These are phyloP conservation scores for Phytophthora niederhauseri DNA, from an alignment of 352 stramenopile genomes.

Conservation along the genomic window DNA sequence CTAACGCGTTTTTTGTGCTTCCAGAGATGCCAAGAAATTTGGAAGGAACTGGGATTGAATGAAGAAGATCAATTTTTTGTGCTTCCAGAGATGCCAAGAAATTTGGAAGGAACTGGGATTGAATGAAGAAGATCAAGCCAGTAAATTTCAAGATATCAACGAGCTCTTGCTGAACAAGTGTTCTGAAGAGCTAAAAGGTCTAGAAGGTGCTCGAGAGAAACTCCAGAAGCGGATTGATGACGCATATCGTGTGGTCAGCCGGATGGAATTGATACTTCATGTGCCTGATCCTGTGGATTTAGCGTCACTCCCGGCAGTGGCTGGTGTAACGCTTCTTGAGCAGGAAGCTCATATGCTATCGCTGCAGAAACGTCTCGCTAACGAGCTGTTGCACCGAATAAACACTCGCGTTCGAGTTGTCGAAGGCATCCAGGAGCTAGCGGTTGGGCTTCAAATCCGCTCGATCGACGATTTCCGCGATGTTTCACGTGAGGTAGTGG, in stretches of 20 bases:
- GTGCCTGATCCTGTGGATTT: slow-evolving; percentile 49
- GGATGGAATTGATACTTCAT: slow-evolving; percentile 51
- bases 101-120: slow-evolving; percentile 70
- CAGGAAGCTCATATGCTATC: slow-evolving; percentile 57
- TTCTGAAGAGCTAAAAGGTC: slow-evolving; percentile 60
- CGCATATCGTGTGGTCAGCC: slow-evolving; percentile 44
- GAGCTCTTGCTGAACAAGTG: slow-evolving; percentile 59
- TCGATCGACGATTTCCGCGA: slow-evolving; percentile 51
- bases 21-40: slow-evolving; percentile 74
- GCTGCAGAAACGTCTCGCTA: slow-evolving; percentile 35
- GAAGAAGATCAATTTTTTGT: slow-evolving; percentile 44
- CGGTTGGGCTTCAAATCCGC: slow-evolving; percentile 45
- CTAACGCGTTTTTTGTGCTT: slow-evolving; percentile 25
- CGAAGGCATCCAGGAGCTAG: slow-evolving; percentile 45
- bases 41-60: slow-evolving; percentile 61
- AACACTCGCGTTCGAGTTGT: slow-evolving; percentile 40
- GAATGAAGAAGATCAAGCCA: slow-evolving; percentile 52
- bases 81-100: slow-evolving; percentile 66
- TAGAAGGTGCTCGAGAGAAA: slow-evolving; percentile 55
- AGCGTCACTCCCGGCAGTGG: slow-evolving; percentile 33
- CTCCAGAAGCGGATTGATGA: slow-evolving; percentile 52
- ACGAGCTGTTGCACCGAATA: slow-evolving; percentile 53
- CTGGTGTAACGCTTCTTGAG: slow-evolving; percentile 54
- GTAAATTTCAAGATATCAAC: slow-evolving; percentile 72
- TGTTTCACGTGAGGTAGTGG: slow-evolving; percentile 37